Evolutionary conservation across 805 yeast genomes (phyloP).

Genomic region (Nematodospora valgi): DNA sequence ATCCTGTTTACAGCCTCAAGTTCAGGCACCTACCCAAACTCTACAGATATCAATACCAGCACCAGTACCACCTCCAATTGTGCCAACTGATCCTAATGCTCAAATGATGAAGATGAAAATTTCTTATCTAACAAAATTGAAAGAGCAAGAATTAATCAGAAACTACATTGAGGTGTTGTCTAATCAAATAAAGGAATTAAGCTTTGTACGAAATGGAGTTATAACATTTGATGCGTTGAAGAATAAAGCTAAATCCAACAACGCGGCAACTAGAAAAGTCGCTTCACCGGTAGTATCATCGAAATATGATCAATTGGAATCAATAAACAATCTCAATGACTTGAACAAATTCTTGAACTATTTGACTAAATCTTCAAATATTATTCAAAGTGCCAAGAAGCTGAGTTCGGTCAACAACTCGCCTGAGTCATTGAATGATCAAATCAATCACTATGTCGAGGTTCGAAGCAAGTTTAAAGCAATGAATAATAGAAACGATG

Average conservation of each 20-base stretch:
- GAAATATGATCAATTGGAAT: constrained; percentile 32
- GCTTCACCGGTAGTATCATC: constrained; percentile 5
- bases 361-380: constrained; percentile 32
- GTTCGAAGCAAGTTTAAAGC: constrained; percentile 16
- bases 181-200: constrained; percentile 41
- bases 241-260: constrained; percentile 10
- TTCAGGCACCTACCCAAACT: no score
- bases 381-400: constrained; percentile 39
- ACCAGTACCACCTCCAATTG: constrained; percentile 1
- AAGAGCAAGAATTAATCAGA: constrained; percentile 40
- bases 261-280: background rate
- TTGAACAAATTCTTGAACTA: constrained; percentile 38
- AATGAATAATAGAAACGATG: constrained; percentile 9
- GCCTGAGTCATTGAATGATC: constrained; percentile 16
- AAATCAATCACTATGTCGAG: constrained; percentile 21
- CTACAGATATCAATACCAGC: background rate
- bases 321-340: constrained; percentile 37
- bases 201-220: constrained; percentile 42
- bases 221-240: constrained; percentile 40
- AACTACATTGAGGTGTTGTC: constrained; percentile 41
- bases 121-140: constrained; percentile 33
- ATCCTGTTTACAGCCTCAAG: background rate
- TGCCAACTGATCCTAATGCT: constrained; percentile 8
- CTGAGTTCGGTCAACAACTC: background rate
- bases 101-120: constrained; percentile 25